These are phyloP conservation scores for Sarocladiaceae sp. DNA, from an alignment of 2,329 filamentous ascomycete genomes.

Conservation along the genomic window DNA sequence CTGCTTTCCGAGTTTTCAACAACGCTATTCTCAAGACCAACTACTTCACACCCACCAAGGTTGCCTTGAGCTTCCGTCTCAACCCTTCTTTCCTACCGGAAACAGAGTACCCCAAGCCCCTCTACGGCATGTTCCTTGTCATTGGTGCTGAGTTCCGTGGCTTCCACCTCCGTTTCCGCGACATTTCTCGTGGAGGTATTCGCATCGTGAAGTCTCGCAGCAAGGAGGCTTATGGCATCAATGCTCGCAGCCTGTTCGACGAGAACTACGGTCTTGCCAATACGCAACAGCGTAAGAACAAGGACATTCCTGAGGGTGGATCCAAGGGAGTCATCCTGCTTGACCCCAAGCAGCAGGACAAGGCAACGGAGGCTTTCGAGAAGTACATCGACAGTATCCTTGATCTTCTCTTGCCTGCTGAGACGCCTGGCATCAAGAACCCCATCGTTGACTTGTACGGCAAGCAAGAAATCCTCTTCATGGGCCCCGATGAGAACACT, in stretches of 20 bases:
- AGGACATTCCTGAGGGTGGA: conserved; percentile 97
- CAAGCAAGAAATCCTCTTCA: conserved; percentile 94
- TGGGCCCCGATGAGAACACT: conserved; percentile 99
- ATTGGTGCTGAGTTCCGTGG: conserved; percentile 96
- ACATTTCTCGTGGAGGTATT: conserved; percentile 91
- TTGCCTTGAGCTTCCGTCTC: conserved; percentile 92
- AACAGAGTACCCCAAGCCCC: conserved; percentile 86
- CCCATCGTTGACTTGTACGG: conserved; percentile 94
- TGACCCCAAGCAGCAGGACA: conserved; percentile 91
- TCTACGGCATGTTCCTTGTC: conserved; percentile 98
- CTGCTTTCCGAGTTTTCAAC: conserved; percentile 94
- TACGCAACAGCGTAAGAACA: conserved; percentile 99
- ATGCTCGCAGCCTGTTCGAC: conserved; percentile 92
- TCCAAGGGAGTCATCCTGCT: conserved; percentile 97
- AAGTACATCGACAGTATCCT: conserved; percentile 99
- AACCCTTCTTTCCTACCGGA: conserved; percentile 84
- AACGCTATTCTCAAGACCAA: conserved; percentile 92
- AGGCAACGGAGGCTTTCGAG: conserved; percentile 87
- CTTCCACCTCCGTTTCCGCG: conserved; percentile 95
- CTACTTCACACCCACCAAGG: conserved; percentile 95
- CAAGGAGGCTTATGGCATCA: conserved; percentile 93
- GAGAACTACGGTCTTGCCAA: conserved; percentile 98
- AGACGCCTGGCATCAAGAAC: conserved; percentile 96
- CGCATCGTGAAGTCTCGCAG: conserved; percentile 98
- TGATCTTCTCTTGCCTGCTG: conserved; percentile 84